These are phyloP conservation scores for Calonectria pauciramosa DNA, from an alignment of 2,329 filamentous ascomycete species.

Conservation along the genomic window DNA sequence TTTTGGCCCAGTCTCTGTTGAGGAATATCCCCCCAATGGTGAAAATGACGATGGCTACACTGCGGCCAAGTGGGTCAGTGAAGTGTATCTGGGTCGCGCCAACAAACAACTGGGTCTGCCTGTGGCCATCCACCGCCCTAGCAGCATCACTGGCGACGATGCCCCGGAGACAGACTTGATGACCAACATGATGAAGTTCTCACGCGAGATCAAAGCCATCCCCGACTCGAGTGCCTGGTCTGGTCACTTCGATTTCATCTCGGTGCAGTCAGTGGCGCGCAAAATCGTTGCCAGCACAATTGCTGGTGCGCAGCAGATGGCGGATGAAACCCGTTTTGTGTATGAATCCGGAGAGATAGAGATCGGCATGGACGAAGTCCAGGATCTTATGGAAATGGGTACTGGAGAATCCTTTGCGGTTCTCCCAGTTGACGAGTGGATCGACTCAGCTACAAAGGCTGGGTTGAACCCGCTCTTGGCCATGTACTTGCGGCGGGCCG, in stretches of 20 bases:
- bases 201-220: not conserved
- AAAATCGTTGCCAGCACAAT: not conserved
- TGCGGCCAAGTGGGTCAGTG: conserved; percentile 52
- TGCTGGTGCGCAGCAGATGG: not conserved
- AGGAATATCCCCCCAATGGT: not conserved
- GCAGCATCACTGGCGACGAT: not conserved
- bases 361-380: not conserved
- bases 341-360: not conserved
- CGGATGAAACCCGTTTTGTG: not conserved
- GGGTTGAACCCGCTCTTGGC: not conserved
- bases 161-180: conserved; percentile 1
- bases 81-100: conserved; percentile 40
- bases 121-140: not conserved
- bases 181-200: conserved; percentile 1
- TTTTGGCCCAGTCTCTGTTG: not conserved
- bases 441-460: not conserved
- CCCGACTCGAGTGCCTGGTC: not conserved
- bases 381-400: not conserved
- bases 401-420: not conserved
- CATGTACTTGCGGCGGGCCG: not conserved
- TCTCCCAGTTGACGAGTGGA: not conserved
- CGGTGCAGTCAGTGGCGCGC: not conserved
- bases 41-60: conserved; percentile 46
- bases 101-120: not conserved
- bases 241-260: not conserved